phyloP scores from a whole-genome alignment of 1,139 yeast species.

The Debaryomyces nepalensis region DNA sequence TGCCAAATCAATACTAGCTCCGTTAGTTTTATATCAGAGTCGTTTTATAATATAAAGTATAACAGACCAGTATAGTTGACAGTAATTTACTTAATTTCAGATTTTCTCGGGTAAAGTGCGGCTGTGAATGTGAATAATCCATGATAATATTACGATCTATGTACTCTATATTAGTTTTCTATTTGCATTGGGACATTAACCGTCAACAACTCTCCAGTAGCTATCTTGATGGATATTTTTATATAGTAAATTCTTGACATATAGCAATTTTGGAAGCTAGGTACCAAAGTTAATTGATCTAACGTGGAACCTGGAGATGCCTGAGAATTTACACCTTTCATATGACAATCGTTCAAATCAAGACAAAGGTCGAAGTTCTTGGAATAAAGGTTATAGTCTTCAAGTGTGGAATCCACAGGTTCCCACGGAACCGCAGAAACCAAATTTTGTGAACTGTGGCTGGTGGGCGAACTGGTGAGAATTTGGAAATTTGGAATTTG shows the following conservation, averaged over 20 bases:
- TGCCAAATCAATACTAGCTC: too few species aligned
- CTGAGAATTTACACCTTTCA: conserved; percentile 27
- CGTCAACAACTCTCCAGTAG: conserved; percentile 36
- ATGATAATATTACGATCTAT: background rate
- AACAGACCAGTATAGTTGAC: too few species aligned
- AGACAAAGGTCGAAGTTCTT: conserved; percentile 34
- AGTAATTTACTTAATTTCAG: too few species aligned
- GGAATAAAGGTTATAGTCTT: conserved; percentile 26
- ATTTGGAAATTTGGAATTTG: conserved; percentile 23
- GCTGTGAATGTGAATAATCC: background rate
- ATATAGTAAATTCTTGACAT: conserved; percentile 56
- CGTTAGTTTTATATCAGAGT: too few species aligned
- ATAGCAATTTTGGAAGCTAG: conserved; percentile 61
- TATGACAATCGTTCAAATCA: conserved; percentile 30
- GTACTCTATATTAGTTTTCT: conserved; percentile 20
- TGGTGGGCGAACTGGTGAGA: conserved; percentile 19
- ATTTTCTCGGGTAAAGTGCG: conserved; percentile 1
- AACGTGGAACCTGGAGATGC: conserved; percentile 24
- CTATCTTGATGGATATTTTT: conserved; percentile 36
- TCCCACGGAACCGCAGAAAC: conserved; percentile 35
- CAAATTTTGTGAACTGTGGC: conserved; percentile 27
- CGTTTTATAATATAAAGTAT: too few species aligned
- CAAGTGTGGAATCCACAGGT: conserved; percentile 20
- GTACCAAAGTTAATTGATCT: conserved; percentile 50
- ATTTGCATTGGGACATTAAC: conserved; percentile 45